Base-by-base conservation (phyloP, 75 land plant species). In the Ceratopteris richardii region DNA sequence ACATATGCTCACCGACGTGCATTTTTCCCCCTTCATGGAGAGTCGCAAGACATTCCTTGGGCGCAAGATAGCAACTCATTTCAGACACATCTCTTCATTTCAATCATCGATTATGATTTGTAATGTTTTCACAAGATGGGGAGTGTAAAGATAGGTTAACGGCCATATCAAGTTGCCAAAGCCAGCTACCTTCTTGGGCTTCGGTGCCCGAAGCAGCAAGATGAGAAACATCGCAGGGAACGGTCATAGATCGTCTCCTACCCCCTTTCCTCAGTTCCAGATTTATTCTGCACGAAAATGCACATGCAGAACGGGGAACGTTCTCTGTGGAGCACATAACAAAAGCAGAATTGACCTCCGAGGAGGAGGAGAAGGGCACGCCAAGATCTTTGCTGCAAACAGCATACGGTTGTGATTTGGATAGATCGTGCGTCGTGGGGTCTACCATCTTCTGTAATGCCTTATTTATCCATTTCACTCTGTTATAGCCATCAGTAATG, bases 111-210 rank as follows among this genome's bases (percentile, higher is more conserved):
- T n/a, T n/a, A n/a, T n/a, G n/a, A n/a, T n/a, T n/a, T n/a, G n/a
- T n/a, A n/a, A n/a, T n/a, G n/a, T n/a, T n/a, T n/a, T n/a, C n/a
- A n/a, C n/a, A n/a, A n/a, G n/a, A n/a, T n/a, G n/a, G n/a, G n/a
- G n/a, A n/a, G n/a, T 9, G 18, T 11, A 48, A 21, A 21, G 21
- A 5, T 4, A 52, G 29, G 27, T 28, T 24, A 6, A 26, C 27
- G 23, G 54, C 54, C 54, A 52, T 2, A 14, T 52, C 54, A 13
- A 52, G 14, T 12, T 26, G 22, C 54, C 54, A 52, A 3, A 26
- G 28, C 54, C 54, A 52, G n/a, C n/a, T n/a, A n/a, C n/a, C n/a
- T n/a, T n/a, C n/a, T n/a, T n/a, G n/a, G 18, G 6, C 14, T 6
- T 48, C 51, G 2, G 29, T 23, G 2, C 4, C 16, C 1, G 24